Base-by-base conservation (phyloP, 768 basidiomycete species). In the Panaeolus cyanescens region DNA sequence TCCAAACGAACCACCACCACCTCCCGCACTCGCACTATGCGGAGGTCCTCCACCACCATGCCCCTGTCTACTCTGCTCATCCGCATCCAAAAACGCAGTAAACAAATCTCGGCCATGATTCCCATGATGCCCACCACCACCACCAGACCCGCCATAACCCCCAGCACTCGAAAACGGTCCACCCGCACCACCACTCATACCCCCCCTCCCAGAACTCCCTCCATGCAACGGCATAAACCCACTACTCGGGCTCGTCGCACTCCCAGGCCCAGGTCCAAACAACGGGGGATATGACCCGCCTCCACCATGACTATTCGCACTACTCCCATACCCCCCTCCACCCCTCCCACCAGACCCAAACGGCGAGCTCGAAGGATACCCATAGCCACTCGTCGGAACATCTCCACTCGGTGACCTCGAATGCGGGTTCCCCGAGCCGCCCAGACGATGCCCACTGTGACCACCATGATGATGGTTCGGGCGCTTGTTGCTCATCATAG, bases 31-130 rank as follows among this genome's bases (percentile, higher is more conserved):
- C 31, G 22, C 40, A 54, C 31, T 54, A 55, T 37, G 6, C 22
- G 13, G 37, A 55, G 7, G 30, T 28, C 31, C 54, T 3, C 55
- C 32, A 13, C 55, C 36, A 8, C 31, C 32, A 56, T 56, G 45
- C 7, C 45, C 45, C 32, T 64, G 62, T 15, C 68, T 62, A 55
- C 67, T 64, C 56, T 65, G 61, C 36, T 68, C 63, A 32, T 75
- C 71, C n/a, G 72, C 72, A 60, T 73, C 72, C 5, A 73, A 63
- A 55, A 75, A 72, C 28, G 69, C 68, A 6, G 68, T 68, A 33
- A 72, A 72, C 56, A 70, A 64, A 22, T 70, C 71, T 12, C 19
- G 54, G 15, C 33, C 69, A 17, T 53, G 58, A 6, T 50, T 61
- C 57, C 37, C 64, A 20, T 61, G 58, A 19, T 54, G 63, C 6